Base-by-base conservation (phyloP, 805 yeast species). In the Hanseniaspora valbyensis region DNA sequence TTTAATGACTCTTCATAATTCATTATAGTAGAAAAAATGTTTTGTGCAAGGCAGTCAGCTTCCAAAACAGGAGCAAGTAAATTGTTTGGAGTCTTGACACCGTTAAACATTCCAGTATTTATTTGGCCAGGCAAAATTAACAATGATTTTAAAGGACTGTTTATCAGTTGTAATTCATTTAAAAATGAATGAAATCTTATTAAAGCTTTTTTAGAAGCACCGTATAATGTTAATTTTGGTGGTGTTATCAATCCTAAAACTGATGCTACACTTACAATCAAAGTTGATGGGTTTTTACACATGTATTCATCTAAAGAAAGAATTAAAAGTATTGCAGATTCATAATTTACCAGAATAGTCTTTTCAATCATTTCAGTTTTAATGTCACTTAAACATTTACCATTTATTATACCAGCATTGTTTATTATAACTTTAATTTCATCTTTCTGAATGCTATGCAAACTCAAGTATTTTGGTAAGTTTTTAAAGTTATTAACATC, bases 91-190 rank as follows among this genome's bases (percentile, higher is more conserved):
- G 95, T 82, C 28, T 65, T 54, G 5, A 90, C 84, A 1, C 80
- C 79, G 16, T 69, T 68, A 62, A 90, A 90, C 86, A 90, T 74
- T 2, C 62, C 58, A 0, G 96, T 87, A 44, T 72, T 74, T 54
- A 90, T 63, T 61, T 90, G 96, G 0, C 97, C 97, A 0, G 96
- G 95, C 56, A 92, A 81, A 0, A 90, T 72, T 32, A 90, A 68
- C 51, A 90, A 66, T 0, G 95, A 81, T 56, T 80, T 80, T 16
- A 90, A 62, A 46, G 65, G 30, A 72, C 60, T 14, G 76, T 71
- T 0, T 82, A 80, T 26, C 83, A 60, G 62, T 83, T 92, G 58
- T 77, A 78, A 0, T 83, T 76, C 30, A 2, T 5, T 24, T 32
- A 90, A 66, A 0, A 90, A 79, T 61, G 85, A 95, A 61, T 89